Evolutionary conservation across 225 moss, liverwort and hornwort genomes (phyloP).

Genomic region (Marchantia paleacea): DNA sequence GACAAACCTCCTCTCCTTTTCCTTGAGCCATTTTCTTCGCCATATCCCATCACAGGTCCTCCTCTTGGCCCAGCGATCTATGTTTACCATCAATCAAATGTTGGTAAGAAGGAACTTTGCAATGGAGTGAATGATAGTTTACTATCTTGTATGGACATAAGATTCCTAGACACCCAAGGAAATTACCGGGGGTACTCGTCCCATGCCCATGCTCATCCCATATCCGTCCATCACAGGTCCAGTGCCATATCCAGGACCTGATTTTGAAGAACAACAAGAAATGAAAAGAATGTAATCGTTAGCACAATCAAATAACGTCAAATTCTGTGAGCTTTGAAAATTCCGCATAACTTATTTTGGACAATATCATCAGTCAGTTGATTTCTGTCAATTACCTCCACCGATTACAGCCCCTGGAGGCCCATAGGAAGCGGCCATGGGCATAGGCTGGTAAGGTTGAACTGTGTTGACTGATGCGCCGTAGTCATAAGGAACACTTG

Average conservation of each 20-base stretch:
- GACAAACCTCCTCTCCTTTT: conserved; percentile 90
- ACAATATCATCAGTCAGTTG: background rate
- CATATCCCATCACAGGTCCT: conserved; percentile 64
- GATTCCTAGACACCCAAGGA: background rate
- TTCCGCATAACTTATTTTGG: too few species aligned
- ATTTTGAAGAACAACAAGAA: background rate
- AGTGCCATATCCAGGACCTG: conserved; percentile 89
- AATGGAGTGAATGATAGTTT: background rate
- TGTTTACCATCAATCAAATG: conserved; percentile 28
- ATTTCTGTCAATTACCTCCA: conserved; percentile 39
- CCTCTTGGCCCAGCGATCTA: conserved; percentile 95
- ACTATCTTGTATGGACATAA: background rate
- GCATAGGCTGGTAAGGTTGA: conserved; percentile 87
- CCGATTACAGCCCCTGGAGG: conserved; percentile 96
- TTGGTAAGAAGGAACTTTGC: background rate
- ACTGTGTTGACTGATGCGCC: conserved; percentile 86
- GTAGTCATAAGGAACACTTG: conserved; percentile 93
- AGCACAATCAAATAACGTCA: too few species aligned
- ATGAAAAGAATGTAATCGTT: background rate
- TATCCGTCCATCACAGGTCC: conserved; percentile 98
- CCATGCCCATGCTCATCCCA: conserved; percentile 85
- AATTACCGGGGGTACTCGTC: conserved; percentile 85
- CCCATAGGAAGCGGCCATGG: conserved; percentile 77
- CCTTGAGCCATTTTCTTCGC: conserved; percentile 94
- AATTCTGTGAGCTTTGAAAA: too few species aligned